phyloP scores from a whole-genome alignment of 345 rosid species.

The Camelina sativa region DNA sequence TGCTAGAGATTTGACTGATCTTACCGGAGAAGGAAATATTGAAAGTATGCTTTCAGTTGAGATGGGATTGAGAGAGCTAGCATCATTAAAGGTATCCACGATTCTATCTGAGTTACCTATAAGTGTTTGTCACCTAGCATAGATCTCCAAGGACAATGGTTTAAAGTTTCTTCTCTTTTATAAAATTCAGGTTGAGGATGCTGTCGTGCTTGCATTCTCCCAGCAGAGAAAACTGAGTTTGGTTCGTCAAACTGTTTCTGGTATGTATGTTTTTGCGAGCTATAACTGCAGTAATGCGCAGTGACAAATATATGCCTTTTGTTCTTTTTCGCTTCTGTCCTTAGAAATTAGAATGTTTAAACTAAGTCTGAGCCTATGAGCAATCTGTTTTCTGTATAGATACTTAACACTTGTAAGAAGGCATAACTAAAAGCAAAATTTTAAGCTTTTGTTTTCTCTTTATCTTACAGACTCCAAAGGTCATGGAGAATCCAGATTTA shows the following conservation, averaged over 20 bases:
- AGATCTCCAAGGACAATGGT: neutral
- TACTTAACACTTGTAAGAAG: neutral
- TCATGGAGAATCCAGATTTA: conserved; percentile 68
- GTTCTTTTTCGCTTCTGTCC: neutral
- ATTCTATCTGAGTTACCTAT: conserved; percentile 11
- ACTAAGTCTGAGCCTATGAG: neutral
- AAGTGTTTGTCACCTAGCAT: conserved; percentile 30
- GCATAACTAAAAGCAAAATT: neutral
- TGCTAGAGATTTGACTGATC: conserved; percentile 78
- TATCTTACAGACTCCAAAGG: conserved; percentile 64
- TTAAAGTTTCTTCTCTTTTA: conserved; percentile 5
- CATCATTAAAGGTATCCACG: conserved; percentile 79
- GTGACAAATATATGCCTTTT: neutral
- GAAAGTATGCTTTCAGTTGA: conserved; percentile 99
- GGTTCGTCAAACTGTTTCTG: conserved; percentile 58
- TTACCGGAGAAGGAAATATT: conserved; percentile 97
- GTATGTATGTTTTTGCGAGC: conserved; percentile 44
- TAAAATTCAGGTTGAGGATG: conserved; percentile 83
- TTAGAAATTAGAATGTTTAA: neutral
- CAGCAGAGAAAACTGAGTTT: conserved; percentile 68
- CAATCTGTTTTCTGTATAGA: conserved; percentile 10
- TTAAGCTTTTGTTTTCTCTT: neutral
- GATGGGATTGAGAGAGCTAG: conserved; percentile 97
- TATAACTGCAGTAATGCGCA: neutral
- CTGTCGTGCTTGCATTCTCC: conserved; percentile 73